A percentile compares a stretch with the other conserved stretches of the same genome.
phyloP scores from a whole-genome alignment of 2,329 filamentous ascomycete species.

The Aspergillus jensenii region DNA sequence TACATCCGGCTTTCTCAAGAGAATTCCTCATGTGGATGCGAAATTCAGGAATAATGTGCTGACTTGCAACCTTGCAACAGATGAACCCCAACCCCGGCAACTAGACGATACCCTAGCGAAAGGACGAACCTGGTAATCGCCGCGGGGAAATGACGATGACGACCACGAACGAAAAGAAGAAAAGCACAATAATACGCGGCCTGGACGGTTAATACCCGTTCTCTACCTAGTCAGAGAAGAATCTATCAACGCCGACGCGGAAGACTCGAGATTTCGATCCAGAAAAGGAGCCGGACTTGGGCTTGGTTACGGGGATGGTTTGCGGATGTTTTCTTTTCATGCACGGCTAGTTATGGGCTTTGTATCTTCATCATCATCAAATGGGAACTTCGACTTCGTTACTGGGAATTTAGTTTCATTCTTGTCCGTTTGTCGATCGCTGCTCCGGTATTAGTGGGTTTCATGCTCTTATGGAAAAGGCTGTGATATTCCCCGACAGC shows the following conservation, averaged over 20 bases:
- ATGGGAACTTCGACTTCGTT: constrained; percentile 15
- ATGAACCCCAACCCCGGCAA: constrained; percentile 80
- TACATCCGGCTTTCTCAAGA: neutral
- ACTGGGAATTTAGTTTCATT: constrained; percentile 7
- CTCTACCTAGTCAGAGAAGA: constrained; percentile 6
- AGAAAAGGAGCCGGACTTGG: constrained; percentile 12
- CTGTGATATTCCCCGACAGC: neutral
- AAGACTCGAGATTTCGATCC: constrained; percentile 11
- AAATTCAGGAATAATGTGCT: neutral
- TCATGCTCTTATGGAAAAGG: neutral
- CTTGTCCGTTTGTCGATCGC: neutral
- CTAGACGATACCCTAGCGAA: constrained; percentile 7
- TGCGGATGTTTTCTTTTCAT: constrained; percentile 8
- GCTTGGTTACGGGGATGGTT: constrained; percentile 7
- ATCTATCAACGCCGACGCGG: constrained; percentile 8
- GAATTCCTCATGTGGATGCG: neutral
- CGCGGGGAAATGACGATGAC: constrained; percentile 11
- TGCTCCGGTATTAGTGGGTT: neutral
- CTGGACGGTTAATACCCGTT: constrained; percentile 6
- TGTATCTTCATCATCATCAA: constrained; percentile 15
- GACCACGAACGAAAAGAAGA: constrained; percentile 14
- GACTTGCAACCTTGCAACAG: constrained; percentile 40
- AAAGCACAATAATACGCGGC: constrained; percentile 2
- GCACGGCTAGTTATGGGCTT: constrained; percentile 15
- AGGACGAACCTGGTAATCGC: constrained; percentile 6